Evolutionary conservation across 176 grass and related monocot species (phyloP), one percentile per base, ranked within the genome.

Genomic region (Luzula sylvatica): DNA sequence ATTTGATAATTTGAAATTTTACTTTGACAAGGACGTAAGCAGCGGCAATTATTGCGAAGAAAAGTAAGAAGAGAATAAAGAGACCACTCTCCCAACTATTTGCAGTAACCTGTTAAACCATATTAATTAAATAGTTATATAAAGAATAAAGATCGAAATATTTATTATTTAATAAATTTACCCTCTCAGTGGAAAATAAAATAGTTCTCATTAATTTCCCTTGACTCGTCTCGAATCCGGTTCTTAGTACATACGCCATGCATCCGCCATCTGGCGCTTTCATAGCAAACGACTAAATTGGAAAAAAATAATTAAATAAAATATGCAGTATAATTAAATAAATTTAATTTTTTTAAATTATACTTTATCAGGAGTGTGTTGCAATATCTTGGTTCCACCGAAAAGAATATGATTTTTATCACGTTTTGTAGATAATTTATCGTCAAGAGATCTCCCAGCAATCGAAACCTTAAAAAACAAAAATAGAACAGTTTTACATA

Each of bases 141-240:
- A 2, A 48, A 42, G 41, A 55, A 17, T 22, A 69, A 38, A 50
- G 46, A 17, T 39, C 20, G n/a, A 15, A 16, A 65, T 20, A 20
- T 65, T 54, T 45, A 61, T 56, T 16, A 71, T 29, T n/a, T 30
- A 46, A 29, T 27, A 20, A 52, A 50, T 25, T 80, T 98, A 98
- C 92, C 74, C 92, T 90, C 48, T 98, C 92, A 51, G 92, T 98
- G 39, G 92, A 98, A 82, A 98, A 98, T 67, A 98, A 80, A 23
- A 98, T 98, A 26, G 92, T 98, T 76, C 92, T 66, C 92, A 98
- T 98, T 70, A 98, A 68, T 69, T 98, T 98, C 41, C 92, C 92
- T 75, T 98, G 92, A 56, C 86, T 98, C 50, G 92, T 98, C 86
- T 98, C 92, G 68, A 98, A 98, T 75, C 92, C 92, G 53, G 92